phyloP scores from a whole-genome alignment of 805 yeast species.

The Candida awuae region DNA sequence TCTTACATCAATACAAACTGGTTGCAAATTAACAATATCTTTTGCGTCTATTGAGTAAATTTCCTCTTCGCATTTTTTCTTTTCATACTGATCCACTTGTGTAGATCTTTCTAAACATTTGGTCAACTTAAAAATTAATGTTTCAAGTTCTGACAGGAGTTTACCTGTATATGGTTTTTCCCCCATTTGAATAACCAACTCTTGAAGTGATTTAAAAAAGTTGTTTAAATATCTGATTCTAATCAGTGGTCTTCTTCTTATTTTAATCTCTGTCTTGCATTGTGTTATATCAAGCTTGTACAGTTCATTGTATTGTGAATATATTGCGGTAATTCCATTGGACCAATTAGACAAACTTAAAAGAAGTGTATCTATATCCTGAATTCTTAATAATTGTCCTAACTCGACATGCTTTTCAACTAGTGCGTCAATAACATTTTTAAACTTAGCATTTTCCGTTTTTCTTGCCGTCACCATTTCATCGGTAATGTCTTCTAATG shows the following conservation, averaged over 20 bases:
- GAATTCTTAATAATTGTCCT: slow-evolving; percentile 6
- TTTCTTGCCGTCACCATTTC: slow-evolving; percentile 17
- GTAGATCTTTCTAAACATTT: slow-evolving; percentile 17
- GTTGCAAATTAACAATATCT: slow-evolving; percentile 17
- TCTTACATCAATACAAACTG: slow-evolving; percentile 18
- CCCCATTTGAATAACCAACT: slow-evolving; percentile 15
- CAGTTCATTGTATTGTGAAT: slow-evolving; percentile 17
- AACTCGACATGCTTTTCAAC: slow-evolving; percentile 17
- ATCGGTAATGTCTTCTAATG: slow-evolving; percentile 20
- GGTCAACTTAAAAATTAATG: slow-evolving; percentile 16
- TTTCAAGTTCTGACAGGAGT: slow-evolving; percentile 20
- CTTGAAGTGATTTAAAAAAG: slow-evolving; percentile 18
- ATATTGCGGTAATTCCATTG: slow-evolving; percentile 13
- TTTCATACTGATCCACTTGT: slow-evolving; percentile 20
- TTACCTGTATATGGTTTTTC: slow-evolving; percentile 17
- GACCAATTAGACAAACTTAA: slow-evolving; percentile 23
- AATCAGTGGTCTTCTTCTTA: slow-evolving; percentile 27
- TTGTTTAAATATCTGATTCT: slow-evolving; percentile 23
- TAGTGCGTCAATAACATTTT: slow-evolving; percentile 13
- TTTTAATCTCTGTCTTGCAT: slow-evolving; percentile 21
- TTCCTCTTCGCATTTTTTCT: slow-evolving; percentile 11
- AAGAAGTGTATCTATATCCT: slow-evolving; percentile 12
- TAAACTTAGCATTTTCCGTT: slow-evolving; percentile 15
- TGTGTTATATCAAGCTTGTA: slow-evolving; percentile 21
- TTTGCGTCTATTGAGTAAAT: slow-evolving; percentile 20